Evolutionary conservation across 257 asterid genomes (phyloP).

Genomic region (Solanum rostratum): DNA sequence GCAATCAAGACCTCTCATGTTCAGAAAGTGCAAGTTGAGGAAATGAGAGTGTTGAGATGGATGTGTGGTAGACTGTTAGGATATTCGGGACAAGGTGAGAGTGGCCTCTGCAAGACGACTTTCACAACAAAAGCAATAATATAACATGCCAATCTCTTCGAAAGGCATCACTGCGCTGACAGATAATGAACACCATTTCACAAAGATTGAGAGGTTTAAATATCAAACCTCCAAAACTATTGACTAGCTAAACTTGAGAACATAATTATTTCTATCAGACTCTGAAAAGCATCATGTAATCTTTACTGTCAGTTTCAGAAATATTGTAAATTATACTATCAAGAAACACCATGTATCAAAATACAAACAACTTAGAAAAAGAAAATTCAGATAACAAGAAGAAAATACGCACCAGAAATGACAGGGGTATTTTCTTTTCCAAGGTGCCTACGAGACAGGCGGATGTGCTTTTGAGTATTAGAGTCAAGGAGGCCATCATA

Average conservation of each 20-base stretch:
- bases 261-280: no score
- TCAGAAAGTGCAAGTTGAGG: neutral
- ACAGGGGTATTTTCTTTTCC: conserved; percentile 17
- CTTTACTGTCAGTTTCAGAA: no score
- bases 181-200: no score
- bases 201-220: no score
- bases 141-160: neutral
- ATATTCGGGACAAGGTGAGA: neutral
- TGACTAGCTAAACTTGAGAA: no score
- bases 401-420: conserved; percentile 18
- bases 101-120: neutral
- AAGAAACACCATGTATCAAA: no score
- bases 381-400: neutral
- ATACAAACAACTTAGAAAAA: neutral
- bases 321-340: no score
- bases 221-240: no score
- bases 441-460: conserved; percentile 24
- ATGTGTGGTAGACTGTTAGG: neutral
- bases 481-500: conserved; percentile 38
- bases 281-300: no score
- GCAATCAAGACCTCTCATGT: no score
- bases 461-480: conserved; percentile 17
- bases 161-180: neutral
- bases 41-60: neutral
- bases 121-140: neutral